Evolutionary conservation across 306 rosid species (phyloP).

Genomic region (Mimosa pudica): DNA sequence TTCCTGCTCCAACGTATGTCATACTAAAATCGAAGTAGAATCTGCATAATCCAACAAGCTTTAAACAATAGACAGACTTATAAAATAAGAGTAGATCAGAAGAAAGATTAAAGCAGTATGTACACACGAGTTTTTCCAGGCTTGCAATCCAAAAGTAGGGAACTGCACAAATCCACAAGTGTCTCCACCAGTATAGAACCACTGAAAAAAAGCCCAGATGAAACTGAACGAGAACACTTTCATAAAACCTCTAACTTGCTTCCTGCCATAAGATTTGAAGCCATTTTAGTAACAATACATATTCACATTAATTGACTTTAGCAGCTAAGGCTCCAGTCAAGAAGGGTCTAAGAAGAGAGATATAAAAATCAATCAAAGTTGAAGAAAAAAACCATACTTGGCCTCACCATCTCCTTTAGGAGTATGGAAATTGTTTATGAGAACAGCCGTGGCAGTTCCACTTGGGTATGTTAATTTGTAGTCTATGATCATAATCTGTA

Average conservation of each 20-base stretch:
- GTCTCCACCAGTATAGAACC: constrained; percentile 90
- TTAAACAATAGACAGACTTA: no score
- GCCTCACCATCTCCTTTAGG: constrained; percentile 85
- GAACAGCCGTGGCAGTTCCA: constrained; percentile 99
- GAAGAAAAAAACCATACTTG: constrained; percentile 53
- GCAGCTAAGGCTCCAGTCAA: no score
- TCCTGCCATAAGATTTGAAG: constrained; percentile 49
- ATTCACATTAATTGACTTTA: neutral
- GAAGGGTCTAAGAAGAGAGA: no score
- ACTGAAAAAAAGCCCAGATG: constrained; percentile 88
- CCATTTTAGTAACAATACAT: constrained; percentile 34
- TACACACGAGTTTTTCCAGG: constrained; percentile 81
- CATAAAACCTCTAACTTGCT: constrained; percentile 87
- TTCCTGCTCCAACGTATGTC: constrained; percentile 98
- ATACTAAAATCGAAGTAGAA: constrained; percentile 95
- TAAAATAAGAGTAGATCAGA: neutral
- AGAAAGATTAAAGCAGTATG: constrained; percentile 6
- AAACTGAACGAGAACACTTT: constrained; percentile 77
- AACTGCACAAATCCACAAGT: constrained; percentile 84
- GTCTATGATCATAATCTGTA: constrained; percentile 95
- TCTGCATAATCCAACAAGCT: constrained; percentile 52
- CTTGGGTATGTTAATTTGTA: constrained; percentile 88
- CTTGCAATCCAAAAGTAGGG: constrained; percentile 91
- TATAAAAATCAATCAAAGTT: neutral
- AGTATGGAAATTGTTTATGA: constrained; percentile 94